Evolutionary conservation across 148 eudicot species (phyloP), one percentile per base, ranked within the genome.

Genomic region (Amaranthus palmeri): DNA sequence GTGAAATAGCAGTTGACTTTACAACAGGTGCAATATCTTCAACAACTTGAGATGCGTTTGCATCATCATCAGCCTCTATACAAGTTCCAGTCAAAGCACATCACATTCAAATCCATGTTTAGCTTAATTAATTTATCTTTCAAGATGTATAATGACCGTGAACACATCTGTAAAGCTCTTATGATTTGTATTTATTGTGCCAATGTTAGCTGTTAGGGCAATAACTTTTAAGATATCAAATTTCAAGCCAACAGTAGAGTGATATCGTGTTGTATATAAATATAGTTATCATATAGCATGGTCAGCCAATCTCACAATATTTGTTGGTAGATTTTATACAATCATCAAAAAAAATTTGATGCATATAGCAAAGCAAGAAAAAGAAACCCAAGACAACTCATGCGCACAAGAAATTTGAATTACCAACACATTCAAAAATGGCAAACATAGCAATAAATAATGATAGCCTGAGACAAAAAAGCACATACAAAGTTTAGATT

Each of bases 1-100:
- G 93, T 10, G 93, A 89, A 41, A 69, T 76, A 57, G 96, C 80
- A 52, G 96, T 54, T 13, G 90, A 79, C 81, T 86, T 89, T 63
- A 88, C 85, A 41, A 65, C 58, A 71, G 90, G 83, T 69, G 88
- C 88, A 47, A 88, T 78, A 67, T 93, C 85, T 80, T 83, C 83
- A 18, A 71, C 84, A 56, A 73, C 82, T 80, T 82, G 85, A 45
- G 67, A 70, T 9, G 85, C 77, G 51, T 50, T 83, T 14, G 72
- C 84, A 52, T 76, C 79, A 45, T 81, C 92, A 67, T 83, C 85
- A 9, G 74, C 87, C 72, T 80, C 90, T 83, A 58, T 49, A 76
- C 67, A 79, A 6, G 44, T 56, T 25, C 36, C 60, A 12, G 13
- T 55, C 44, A 52, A 48, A 25, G 49, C 14, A 14, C 68, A 44